Evolutionary conservation across 2,329 filamentous ascomycete genomes (phyloP), one percentile per base, ranked within the genome.

Genomic region (Davidsoniella eucalypti): DNA sequence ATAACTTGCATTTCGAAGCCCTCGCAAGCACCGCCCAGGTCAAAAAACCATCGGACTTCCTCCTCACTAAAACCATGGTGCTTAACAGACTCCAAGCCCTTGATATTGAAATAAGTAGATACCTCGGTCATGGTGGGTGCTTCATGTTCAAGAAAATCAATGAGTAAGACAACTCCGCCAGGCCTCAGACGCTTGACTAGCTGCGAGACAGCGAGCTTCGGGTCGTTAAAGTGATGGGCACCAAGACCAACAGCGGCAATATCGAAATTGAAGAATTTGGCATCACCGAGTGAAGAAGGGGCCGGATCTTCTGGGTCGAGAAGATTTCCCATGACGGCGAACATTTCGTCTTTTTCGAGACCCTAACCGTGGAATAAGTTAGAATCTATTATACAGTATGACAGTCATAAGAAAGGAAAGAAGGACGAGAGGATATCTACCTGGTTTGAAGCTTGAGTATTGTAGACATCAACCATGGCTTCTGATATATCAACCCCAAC

Each of bases 401-500:
- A 25, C n/a, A 16, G 10, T 12, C n/a, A 38, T n/a, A 16, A 18
- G 12, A 12, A 33, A 9, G 8, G 4, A 4, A 39, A n/a, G 16
- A 16, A 29, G 12, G 29, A 33, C 8, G 1, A 33, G 4, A 39
- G 5, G 16, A 14, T 10, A 57, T 63, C 52, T 55, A 73, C 72
- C 62, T 77, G 70, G 54, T 73, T 72, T 36, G 64, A 60, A 17
- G 76, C 78, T 23, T 72, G 69, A 9, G 65, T 63, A 59, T 87
- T 87, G 66, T 81, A 88, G 5, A 70, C 67, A 0, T 67, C 65
- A 4, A 85, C 72, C 83, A 87, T 87, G 54, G 76, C 76, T 54
- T 78, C 71, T 0, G 82, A 81, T 51, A 87, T 64, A 59, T 88
- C 84, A 42, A 88, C 70, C 40, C 82, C 84, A 14, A 80, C 64